Conservation (phyloP, 1,139 yeast genomes). For the Lodderomyces jiufengensis region DNA sequence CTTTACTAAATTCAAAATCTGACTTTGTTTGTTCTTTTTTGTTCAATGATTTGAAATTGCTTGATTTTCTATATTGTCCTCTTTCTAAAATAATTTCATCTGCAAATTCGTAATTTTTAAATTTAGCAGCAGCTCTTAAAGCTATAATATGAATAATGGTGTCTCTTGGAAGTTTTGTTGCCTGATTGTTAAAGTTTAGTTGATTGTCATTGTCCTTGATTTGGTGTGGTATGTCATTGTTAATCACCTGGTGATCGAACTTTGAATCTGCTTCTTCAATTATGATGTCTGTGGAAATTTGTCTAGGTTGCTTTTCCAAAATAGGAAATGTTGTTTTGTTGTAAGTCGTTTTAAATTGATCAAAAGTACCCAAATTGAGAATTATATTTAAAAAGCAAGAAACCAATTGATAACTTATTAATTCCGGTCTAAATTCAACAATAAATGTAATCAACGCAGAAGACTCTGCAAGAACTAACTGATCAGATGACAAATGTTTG, state of each 20-base stretch:
- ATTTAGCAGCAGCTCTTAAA: conserved; percentile 60
- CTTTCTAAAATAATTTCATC: conserved; percentile 72
- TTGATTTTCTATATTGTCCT: conserved; percentile 64
- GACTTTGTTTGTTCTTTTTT: conserved; percentile 38
- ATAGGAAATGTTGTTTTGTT: conserved; percentile 46
- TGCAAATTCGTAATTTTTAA: conserved; percentile 54
- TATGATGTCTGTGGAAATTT: no score
- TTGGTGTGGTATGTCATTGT: no score
- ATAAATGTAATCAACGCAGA: conserved; percentile 70
- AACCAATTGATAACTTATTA: conserved; percentile 41
- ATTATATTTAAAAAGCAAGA: conserved; percentile 56
- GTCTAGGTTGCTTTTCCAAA: no score
- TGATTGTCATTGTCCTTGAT: no score
- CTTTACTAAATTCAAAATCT: conserved; percentile 69
- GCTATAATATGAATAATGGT: conserved; percentile 59
- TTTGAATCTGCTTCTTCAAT: no score
- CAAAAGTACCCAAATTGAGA: conserved; percentile 40
- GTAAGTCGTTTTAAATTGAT: conserved; percentile 52
- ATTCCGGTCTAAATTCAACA: conserved; percentile 36
- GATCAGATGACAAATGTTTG: conserved; percentile 31
- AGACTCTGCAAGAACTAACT: conserved; percentile 66
- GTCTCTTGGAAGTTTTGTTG: conserved; percentile 37
- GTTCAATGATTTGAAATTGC: conserved; percentile 38
- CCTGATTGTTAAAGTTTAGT: no score
- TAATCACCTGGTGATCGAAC: no score